These are phyloP conservation scores for Boletus fagicola DNA, from an alignment of 768 basidiomycete genomes.

Conservation along the genomic window DNA sequence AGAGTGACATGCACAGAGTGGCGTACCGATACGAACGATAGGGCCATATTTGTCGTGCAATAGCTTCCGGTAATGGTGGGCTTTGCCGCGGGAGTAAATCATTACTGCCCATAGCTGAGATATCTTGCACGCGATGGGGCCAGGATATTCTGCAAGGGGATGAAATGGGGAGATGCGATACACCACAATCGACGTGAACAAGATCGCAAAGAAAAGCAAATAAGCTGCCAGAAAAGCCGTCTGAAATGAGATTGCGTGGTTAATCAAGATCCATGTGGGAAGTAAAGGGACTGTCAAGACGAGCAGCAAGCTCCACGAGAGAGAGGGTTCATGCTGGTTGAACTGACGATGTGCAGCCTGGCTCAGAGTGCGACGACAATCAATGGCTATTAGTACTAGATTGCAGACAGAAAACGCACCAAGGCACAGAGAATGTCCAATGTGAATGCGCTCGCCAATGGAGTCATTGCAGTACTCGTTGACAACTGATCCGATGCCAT, in stretches of 20 bases:
- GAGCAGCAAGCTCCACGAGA: conserved; percentile 16
- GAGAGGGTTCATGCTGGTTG: conserved; percentile 18
- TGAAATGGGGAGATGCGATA: conserved; percentile 42
- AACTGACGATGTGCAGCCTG: conserved; percentile 18
- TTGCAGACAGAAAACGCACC: conserved; percentile 3
- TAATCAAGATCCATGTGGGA: conserved; percentile 11
- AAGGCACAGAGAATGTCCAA: conserved; percentile 20
- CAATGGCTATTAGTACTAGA: background rate
- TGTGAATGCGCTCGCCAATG: background rate
- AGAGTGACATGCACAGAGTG: background rate
- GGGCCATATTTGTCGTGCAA: conserved; percentile 34
- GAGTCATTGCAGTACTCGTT: conserved; percentile 4
- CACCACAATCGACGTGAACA: conserved; percentile 28
- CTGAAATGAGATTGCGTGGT: conserved; percentile 4
- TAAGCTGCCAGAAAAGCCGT: conserved; percentile 14
- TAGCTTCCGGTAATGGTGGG: conserved; percentile 14
- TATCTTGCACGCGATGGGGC: conserved; percentile 31
- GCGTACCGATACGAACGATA: conserved; percentile 34
- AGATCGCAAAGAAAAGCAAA: conserved; percentile 16
- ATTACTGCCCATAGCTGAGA: conserved; percentile 32
- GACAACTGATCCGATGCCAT: too few relatives aligned
- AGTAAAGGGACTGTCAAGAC: conserved; percentile 13
- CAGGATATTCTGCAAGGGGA: conserved; percentile 39
- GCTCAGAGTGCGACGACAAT: background rate
- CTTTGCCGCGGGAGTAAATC: conserved; percentile 20